Percentiles rank a stretch among this genome's conserved stretches.
Conservation (phyloP, 768 basidiomycete species). For the Daedaleopsis nitida region DNA sequence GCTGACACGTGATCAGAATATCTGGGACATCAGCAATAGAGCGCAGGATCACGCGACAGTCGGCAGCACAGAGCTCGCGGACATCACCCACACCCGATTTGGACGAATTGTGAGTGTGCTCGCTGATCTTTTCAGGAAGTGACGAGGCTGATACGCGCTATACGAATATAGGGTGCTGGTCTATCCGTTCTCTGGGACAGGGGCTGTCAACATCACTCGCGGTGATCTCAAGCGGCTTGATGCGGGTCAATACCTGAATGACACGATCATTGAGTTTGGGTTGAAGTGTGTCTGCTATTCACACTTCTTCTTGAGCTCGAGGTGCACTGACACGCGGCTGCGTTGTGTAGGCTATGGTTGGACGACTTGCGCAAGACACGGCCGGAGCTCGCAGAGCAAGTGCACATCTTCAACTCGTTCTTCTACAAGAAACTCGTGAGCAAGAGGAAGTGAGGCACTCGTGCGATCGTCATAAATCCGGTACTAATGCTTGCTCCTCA, state of each 20-base stretch:
- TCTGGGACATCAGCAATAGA: neutral
- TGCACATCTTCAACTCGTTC: constrained; percentile 95
- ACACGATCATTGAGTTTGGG: constrained; percentile 95
- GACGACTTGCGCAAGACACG: constrained; percentile 53
- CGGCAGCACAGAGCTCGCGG: neutral
- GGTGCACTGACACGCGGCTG: constrained; percentile 5
- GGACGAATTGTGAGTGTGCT: constrained; percentile 63
- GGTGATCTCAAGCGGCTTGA: constrained; percentile 75
- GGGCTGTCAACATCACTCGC: constrained; percentile 79
- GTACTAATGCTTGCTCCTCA: constrained; percentile 33
- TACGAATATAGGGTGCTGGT: constrained; percentile 59
- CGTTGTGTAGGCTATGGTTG: constrained; percentile 63
- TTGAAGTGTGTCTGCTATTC: constrained; percentile 64
- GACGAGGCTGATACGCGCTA: too few species aligned
- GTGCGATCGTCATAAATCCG: neutral
- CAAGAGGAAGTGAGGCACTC: constrained; percentile 48
- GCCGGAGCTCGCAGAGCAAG: constrained; percentile 65
- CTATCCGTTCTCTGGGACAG: constrained; percentile 69
- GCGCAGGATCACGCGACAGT: constrained; percentile 15
- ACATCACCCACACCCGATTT: constrained; percentile 38
- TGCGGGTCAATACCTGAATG: constrained; percentile 89
- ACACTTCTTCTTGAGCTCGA: neutral
- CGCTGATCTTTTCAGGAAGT: too few species aligned
- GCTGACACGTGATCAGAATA: neutral
- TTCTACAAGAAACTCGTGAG: constrained; percentile 94